Base-by-base conservation (phyloP, 306 rosid species). In the Quercus dentata region DNA sequence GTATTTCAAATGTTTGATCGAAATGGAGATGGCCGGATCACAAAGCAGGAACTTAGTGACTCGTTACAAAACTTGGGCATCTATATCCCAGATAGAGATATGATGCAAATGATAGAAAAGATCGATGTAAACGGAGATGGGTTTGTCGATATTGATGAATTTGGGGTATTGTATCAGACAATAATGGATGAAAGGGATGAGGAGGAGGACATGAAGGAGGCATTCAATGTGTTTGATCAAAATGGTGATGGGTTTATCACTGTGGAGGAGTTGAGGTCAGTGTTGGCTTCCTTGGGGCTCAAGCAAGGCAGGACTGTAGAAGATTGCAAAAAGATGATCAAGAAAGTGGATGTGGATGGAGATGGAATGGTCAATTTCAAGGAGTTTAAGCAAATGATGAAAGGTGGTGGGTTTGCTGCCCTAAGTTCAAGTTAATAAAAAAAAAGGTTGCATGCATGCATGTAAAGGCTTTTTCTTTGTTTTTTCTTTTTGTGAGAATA, bases 311-410 rank as follows among this genome's bases (percentile, higher is more conserved):
- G 70, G 41, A 64, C 70, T n/a, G 31, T 64, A 64, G 70, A 64
- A 64, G 70, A 64, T 3, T 64, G 70, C 46, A 64, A 18, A 35
- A 64, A 9, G 70, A 64, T 64, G 70, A 64, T 64, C 19, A 31
- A 64, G 70, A 64, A 64, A 1, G 70, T 64, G 70, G 70, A 64
- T 7, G 41, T 64, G 20, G 70, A 64, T 64, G 70, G 70, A 30
- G 70, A 64, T 30, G 70, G 70, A 4, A 64, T 31, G 70, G 70
- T 64, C 44, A 64, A 64, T 35, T 64, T 64, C 70, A 64, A 64
- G 70, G 70, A 64, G 70, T 64, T 64, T 15, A 64, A 64, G 70
- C 70, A 64, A n/a, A 64, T 64, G 70, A 64, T 64, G 70, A 64
- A 64, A 30, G 70, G 70, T 28, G 70, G 70, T 2, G 70, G 70